Base-by-base conservation (phyloP, 495 filamentous ascomycete genomes). In the Lindgomyces ingoldianus region DNA sequence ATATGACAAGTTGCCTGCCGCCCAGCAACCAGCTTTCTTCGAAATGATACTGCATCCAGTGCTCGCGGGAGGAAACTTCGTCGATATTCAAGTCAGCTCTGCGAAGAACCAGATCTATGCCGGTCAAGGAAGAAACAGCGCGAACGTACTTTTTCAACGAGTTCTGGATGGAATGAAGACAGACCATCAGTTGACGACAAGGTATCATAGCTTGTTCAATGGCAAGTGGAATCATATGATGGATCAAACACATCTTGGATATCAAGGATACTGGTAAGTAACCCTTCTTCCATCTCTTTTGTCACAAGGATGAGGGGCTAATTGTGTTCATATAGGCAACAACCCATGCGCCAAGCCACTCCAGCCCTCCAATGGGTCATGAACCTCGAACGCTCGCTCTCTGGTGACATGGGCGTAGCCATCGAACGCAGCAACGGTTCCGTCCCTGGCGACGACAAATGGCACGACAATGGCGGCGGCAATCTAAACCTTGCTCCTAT, bases 171-270 rank as follows among this genome's bases (percentile, higher is more conserved):
- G 76, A 1, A 89, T 89, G 57, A 75, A 85, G 29, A 80, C 80
- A n/a, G 88, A 91, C 67, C 79, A 80, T 30, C 74, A 80, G 16
- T 78, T 90, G 6, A 89, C 85, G 3, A 74, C 79, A 49, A 74
- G 79, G 54, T 91, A 89, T 74, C 84, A 91, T 70, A 74, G 75
- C 2, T 74, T 91, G 16, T 72, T 90, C 0, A 77, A 78, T 49
- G 88, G 88, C 0, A 91, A 90, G 74, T 91, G 89, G 88, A 84
- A 81, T 70, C 83, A 87, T 72, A 86, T 91, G 73, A 84, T 90
- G 74, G 85, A 88, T 65, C 81, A 84, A 61, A 76, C 81, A 3
- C 81, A 84, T 60, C 61, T 81, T 46, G 79, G 82, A 1, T 83
- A 83, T 57, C 69, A 75, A 27, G 62, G 67, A 14, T 79, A 81